phyloP scores from a whole-genome alignment of 1,284 basidiomycete genomes.

The Cryptococcus sp. region DNA sequence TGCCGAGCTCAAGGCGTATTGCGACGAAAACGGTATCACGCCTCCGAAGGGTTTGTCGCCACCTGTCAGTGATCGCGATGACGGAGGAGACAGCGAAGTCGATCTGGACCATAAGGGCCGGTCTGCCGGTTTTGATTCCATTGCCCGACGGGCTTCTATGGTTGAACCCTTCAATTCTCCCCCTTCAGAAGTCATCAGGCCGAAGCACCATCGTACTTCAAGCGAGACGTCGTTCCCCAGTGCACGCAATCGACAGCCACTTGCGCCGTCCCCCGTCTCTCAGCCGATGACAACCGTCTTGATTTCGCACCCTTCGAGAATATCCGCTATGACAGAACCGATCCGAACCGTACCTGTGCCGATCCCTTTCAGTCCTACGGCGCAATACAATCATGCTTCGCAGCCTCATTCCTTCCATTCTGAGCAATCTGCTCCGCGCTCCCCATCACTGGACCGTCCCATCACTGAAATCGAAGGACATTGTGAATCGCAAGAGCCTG shows the following conservation, averaged over 20 bases:
- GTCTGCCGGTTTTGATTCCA: too few species aligned
- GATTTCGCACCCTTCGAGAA: background rate
- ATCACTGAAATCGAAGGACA: background rate
- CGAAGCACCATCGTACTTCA: too few species aligned
- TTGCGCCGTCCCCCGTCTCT: too few species aligned
- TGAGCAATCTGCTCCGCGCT: background rate
- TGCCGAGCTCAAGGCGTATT: slow-evolving; percentile 28
- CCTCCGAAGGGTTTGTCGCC: slow-evolving; percentile 1
- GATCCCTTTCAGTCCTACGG: slow-evolving; percentile 16
- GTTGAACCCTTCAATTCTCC: too few species aligned
- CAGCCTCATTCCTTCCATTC: background rate
- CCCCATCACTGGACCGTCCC: background rate
- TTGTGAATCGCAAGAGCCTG: too few species aligned
- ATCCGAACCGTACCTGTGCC: slow-evolving; percentile 9
- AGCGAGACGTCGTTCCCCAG: background rate
- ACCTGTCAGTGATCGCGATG: background rate
- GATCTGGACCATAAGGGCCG: too few species aligned
- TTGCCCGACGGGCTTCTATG: too few species aligned
- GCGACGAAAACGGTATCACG: slow-evolving; percentile 19
- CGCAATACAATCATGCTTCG: too few species aligned
- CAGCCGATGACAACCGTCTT: too few species aligned
- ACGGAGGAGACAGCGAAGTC: background rate
- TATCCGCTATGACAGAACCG: background rate
- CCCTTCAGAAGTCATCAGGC: too few species aligned
- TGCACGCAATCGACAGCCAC: background rate